Percentiles rank a stretch among this genome's conserved stretches.
phyloP scores from a whole-genome alignment of 2,329 filamentous ascomycete genomes.

The Trichothecium roseum region DNA sequence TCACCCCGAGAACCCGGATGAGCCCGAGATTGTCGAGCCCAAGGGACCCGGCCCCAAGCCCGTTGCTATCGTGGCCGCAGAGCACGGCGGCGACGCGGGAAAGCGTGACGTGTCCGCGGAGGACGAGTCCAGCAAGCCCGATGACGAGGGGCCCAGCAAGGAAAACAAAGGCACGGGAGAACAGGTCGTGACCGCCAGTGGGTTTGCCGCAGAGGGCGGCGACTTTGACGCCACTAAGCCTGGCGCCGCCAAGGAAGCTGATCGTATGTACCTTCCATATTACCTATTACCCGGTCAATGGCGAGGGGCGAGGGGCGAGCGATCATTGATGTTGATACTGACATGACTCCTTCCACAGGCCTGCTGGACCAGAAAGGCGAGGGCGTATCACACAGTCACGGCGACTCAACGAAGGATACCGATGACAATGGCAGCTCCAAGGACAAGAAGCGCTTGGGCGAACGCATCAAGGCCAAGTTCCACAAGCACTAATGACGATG shows the following conservation, averaged over 20 bases:
- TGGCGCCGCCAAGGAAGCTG: slow-evolving; percentile 56
- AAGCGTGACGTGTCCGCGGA: slow-evolving; percentile 1
- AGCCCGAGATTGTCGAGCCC: slow-evolving; percentile 18
- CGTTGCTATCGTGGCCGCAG: slow-evolving; percentile 23
- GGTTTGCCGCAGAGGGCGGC: slow-evolving; percentile 53
- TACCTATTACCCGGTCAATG: too few relatives aligned
- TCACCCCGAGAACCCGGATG: slow-evolving; percentile 20
- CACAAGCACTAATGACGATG: slow-evolving; percentile 33
- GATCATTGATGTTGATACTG: too few relatives aligned
- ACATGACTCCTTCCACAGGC: slow-evolving; percentile 25
- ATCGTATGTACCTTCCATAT: slow-evolving; percentile 32
- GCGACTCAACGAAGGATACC: not conserved
- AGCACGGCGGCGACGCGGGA: slow-evolving; percentile 22
- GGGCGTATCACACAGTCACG: not conserved
- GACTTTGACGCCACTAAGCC: slow-evolving; percentile 55
- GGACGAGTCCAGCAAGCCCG: slow-evolving; percentile 9
- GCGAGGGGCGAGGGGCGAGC: too few relatives aligned
- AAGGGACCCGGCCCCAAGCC: slow-evolving; percentile 33
- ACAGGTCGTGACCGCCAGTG: slow-evolving; percentile 45
- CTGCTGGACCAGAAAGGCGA: slow-evolving; percentile 44
- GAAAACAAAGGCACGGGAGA: slow-evolving; percentile 39
- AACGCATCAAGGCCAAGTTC: slow-evolving; percentile 62
- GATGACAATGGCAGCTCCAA: not conserved
- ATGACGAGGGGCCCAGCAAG: slow-evolving; percentile 11
- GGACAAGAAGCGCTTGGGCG: slow-evolving; percentile 42